Evolutionary conservation across 768 basidiomycete species (phyloP).

Genomic region (Auricularia sp.): DNA sequence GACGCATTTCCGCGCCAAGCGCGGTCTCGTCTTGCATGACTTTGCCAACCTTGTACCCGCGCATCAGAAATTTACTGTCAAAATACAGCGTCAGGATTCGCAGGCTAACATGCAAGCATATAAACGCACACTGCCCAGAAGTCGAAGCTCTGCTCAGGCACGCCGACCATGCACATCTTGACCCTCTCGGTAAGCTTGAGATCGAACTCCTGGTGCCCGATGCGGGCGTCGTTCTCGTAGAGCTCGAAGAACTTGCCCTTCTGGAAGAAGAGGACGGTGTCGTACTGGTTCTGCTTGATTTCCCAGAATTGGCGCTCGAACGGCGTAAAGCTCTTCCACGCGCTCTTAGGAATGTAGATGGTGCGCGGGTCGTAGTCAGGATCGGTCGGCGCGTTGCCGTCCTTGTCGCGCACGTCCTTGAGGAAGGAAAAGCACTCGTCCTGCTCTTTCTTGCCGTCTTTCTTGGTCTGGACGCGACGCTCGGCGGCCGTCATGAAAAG

Average conservation of each 20-base stretch:
- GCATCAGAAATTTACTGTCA: conserved; percentile 58
- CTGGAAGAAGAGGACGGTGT: conserved; percentile 96
- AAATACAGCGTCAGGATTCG: background rate
- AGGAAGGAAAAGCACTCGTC: conserved; percentile 76
- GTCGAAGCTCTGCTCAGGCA: conserved; percentile 89
- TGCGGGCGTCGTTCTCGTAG: conserved; percentile 92
- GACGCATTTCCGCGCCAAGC: conserved; percentile 91
- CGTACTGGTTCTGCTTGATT: conserved; percentile 97
- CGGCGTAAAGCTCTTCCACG: conserved; percentile 81
- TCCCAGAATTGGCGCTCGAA: conserved; percentile 94
- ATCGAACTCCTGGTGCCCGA: conserved; percentile 92
- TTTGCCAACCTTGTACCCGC: conserved; percentile 88
- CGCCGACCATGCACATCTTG: conserved; percentile 99
- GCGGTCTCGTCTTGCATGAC: conserved; percentile 98
- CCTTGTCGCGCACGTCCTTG: conserved; percentile 66
- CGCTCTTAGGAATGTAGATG: conserved; percentile 61
- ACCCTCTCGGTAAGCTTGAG: conserved; percentile 85
- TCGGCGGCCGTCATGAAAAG: conserved; percentile 80
- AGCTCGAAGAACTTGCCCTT: conserved; percentile 82
- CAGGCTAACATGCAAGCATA: background rate
- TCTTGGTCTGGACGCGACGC: conserved; percentile 60
- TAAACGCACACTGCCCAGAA: conserved; percentile 76
- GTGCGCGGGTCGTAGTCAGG: conserved; percentile 88
- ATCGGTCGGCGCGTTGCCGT: conserved; percentile 66
- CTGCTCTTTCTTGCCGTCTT: conserved; percentile 68